Evolutionary conservation across 1,284 basidiomycete genomes (phyloP), one percentile per base, ranked within the genome.

Genomic region (Sporisorium sorghi): DNA sequence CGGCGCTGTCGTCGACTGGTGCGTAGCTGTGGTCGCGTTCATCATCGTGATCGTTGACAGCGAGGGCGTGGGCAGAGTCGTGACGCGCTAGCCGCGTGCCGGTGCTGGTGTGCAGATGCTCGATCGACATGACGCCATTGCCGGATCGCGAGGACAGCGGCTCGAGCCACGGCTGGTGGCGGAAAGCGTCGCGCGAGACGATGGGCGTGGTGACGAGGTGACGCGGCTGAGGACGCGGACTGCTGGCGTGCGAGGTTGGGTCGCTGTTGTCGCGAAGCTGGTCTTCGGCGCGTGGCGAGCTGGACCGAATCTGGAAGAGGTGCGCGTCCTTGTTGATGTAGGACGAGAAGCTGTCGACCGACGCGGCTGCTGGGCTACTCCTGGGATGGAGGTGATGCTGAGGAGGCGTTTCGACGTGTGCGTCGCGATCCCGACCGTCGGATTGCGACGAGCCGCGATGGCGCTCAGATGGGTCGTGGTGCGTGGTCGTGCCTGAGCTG

Each of bases 261-360:
- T 68, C 61, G 65, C 65, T 68, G 64, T 43, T 62, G 21, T 73
- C 60, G 54, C 70, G 65, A 35, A 48, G 57, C 64, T 67, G 64
- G 19, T 73, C 71, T 49, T 71, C 63, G n/a, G 48, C 59, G 15
- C 73, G 69, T 42, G 73, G 73, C 32, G 73, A 76, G 65, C 73
- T 76, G 48, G 73, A 76, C 7, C 73, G 68, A 19, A 68, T 60
- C 37, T 76, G 68, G 30, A 73, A 60, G 49, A 68, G 55, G 0
- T 62, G 23, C 21, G 73, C 73, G 65, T 76, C 73, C 47, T 73
- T 76, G 69, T 76, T 64, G 65, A 76, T 72, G 50, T 76, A 76
- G 33, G 73, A 76, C 21, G 73, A 76, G 56, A 76, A 76, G 65
- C 73, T 76, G 39, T 76, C 73, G 15, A 72, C 70, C 6, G 73